Conservation (phyloP, 2,329 filamentous ascomycete species). For the Trichoderma sp. region DNA sequence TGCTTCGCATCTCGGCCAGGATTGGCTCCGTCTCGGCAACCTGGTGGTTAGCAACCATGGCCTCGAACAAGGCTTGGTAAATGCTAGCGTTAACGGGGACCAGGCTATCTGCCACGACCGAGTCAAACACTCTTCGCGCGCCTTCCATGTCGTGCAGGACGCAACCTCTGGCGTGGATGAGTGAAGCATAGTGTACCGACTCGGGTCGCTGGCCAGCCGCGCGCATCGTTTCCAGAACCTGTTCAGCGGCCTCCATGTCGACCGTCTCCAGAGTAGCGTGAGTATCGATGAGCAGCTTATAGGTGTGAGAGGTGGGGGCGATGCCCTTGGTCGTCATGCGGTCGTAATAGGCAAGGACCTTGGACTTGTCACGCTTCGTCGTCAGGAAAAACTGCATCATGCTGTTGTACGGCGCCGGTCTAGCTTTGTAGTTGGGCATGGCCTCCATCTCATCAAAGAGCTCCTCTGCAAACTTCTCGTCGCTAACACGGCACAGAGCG, state of each 20-base stretch:
- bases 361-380: conserved; percentile 92
- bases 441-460: conserved; percentile 99
- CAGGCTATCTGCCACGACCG: conserved; percentile 68
- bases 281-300: conserved; percentile 95
- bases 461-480: conserved; percentile 96
- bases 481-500: conserved; percentile 92
- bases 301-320: conserved; percentile 90
- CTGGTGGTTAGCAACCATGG: conserved; percentile 92
- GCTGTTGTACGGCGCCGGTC: conserved; percentile 96
- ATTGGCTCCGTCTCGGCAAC: conserved; percentile 76
- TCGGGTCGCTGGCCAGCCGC: conserved; percentile 76
- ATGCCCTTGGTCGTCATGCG: conserved; percentile 90
- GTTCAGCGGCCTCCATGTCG: conserved; percentile 84
- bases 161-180: conserved; percentile 95
- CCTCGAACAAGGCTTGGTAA: conserved; percentile 96
- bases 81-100: conserved; percentile 80
- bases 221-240: conserved; percentile 78
- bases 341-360: conserved; percentile 93
- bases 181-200: conserved; percentile 90
- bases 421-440: conserved; percentile 98
- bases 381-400: conserved; percentile 99
- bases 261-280: conserved; percentile 92
- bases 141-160: conserved; percentile 88
- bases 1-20: conserved; percentile 73
- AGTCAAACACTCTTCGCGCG: conserved; percentile 80